Percentiles rank a stretch among this genome's conserved stretches.
These are phyloP conservation scores for Botrytis aclada DNA, from an alignment of 2,329 filamentous ascomycete genomes.

Conservation along the genomic window DNA sequence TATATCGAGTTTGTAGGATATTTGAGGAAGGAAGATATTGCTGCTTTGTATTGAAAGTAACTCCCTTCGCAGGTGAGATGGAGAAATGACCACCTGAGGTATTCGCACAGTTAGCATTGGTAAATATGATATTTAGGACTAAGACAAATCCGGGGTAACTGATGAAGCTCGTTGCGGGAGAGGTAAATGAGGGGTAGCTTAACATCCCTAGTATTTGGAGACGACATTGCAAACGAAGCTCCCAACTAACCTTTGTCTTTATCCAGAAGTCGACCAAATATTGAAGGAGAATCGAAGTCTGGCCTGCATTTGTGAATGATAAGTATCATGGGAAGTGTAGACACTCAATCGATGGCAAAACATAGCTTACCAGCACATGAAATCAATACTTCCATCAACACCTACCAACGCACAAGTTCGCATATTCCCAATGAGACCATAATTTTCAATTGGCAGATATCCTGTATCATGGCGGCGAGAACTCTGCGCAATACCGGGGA, in stretches of 20 bases:
- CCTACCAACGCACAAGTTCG: slow-evolving; percentile 72
- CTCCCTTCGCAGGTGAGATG: slow-evolving; percentile 53
- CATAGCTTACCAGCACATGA: slow-evolving; percentile 67
- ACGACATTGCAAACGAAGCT: neutral
- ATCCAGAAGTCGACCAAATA: slow-evolving; percentile 73
- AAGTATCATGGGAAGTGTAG: neutral
- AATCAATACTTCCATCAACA: slow-evolving; percentile 71
- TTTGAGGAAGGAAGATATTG: slow-evolving; percentile 74
- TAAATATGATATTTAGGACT: neutral
- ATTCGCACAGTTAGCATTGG: slow-evolving; percentile 14
- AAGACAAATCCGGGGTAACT: neutral
- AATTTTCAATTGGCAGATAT: slow-evolving; percentile 61
- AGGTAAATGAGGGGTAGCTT: neutral
- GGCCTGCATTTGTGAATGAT: slow-evolving; percentile 49
- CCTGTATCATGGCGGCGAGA: slow-evolving; percentile 29
- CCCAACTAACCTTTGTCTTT: slow-evolving; percentile 52
- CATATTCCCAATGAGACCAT: slow-evolving; percentile 80
- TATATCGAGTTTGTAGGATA: slow-evolving; percentile 74
- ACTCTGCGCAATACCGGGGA: slow-evolving; percentile 2
- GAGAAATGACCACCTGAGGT: slow-evolving; percentile 63
- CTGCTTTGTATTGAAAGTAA: slow-evolving; percentile 67
- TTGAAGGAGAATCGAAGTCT: slow-evolving; percentile 72
- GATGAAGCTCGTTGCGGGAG: slow-evolving; percentile 3
- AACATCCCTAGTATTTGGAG: neutral
- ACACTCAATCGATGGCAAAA: neutral